Conservation (phyloP, 805 yeast species). For the Candida rishiriensis region DNA sequence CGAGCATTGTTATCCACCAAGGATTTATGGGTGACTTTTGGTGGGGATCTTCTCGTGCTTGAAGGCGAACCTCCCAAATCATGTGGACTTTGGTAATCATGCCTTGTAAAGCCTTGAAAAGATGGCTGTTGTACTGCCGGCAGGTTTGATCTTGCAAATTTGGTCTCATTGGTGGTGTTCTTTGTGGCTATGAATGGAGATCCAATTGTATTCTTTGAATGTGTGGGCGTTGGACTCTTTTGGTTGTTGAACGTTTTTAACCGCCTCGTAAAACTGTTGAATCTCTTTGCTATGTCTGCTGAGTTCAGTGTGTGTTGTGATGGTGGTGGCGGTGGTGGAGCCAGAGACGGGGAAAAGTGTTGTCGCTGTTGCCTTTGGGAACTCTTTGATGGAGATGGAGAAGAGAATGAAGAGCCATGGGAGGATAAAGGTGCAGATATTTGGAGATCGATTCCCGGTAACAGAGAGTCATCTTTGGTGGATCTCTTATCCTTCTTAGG, state of each 20-base stretch:
- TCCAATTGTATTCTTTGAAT: background rate
- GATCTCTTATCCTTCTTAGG: slow-evolving; percentile 3
- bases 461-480: background rate
- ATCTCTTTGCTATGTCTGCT: slow-evolving; percentile 10
- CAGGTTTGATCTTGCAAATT: background rate
- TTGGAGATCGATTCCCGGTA: slow-evolving; percentile 3
- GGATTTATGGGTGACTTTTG: background rate
- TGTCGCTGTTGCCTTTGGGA: background rate
- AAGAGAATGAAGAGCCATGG: background rate
- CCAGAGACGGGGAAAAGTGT: slow-evolving; percentile 1
- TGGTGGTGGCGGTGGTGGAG: slow-evolving; percentile 19
- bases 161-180: background rate
- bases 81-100: background rate
- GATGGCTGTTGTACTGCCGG: background rate
- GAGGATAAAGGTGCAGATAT: background rate
- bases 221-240: slow-evolving; percentile 4
- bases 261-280: slow-evolving; percentile 22
- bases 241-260: slow-evolving; percentile 13
- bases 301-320: slow-evolving; percentile 5
- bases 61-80: too few relatives aligned
- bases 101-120: background rate
- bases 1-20: too few relatives aligned
- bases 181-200: background rate
- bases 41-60: too few relatives aligned
- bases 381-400: slow-evolving; percentile 1